A percentile compares a stretch with the other conserved stretches of the same genome.
Conservation (phyloP, 2,329 filamentous ascomycete genomes). For the Fusarium mexicanum region DNA sequence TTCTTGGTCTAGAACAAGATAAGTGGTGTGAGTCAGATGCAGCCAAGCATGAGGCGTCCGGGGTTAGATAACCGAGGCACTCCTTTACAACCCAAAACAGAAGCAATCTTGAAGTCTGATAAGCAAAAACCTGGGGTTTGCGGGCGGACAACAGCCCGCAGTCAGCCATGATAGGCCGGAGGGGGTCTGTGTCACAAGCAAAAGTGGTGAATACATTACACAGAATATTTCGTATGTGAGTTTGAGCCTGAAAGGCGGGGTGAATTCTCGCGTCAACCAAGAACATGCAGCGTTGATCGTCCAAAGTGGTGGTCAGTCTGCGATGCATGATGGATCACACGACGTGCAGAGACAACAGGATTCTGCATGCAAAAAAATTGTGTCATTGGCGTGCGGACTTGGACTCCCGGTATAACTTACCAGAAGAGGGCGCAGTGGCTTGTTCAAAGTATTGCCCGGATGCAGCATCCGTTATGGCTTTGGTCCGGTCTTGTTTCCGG, state of each 20-base stretch:
- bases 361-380: not conserved
- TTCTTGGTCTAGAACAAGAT: not conserved
- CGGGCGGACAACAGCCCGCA: not conserved
- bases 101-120: not conserved
- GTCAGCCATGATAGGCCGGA: constrained; percentile 8
- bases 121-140: constrained; percentile 1
- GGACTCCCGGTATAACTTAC: not conserved
- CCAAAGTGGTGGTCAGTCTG: not conserved
- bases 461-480: constrained; percentile 1
- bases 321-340: constrained; percentile 8
- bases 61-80: constrained; percentile 16
- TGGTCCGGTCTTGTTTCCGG: constrained; percentile 1
- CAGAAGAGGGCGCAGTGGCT: not conserved
- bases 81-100: not conserved
- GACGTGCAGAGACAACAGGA: constrained; percentile 2
- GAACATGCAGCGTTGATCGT: constrained; percentile 4
- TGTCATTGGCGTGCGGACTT: not conserved
- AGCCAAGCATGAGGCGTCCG: constrained; percentile 27
- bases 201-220: not conserved
- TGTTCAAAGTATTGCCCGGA: not conserved
- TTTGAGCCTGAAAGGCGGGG: not conserved
- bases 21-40: not conserved
- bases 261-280: not conserved
- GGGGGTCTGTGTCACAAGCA: not conserved
- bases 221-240: not conserved